A percentile compares a stretch with the other conserved stretches of the same genome.
Evolutionary conservation across 2,329 filamentous ascomycete species (phyloP).

Genomic region (Penicillium occitanis): DNA sequence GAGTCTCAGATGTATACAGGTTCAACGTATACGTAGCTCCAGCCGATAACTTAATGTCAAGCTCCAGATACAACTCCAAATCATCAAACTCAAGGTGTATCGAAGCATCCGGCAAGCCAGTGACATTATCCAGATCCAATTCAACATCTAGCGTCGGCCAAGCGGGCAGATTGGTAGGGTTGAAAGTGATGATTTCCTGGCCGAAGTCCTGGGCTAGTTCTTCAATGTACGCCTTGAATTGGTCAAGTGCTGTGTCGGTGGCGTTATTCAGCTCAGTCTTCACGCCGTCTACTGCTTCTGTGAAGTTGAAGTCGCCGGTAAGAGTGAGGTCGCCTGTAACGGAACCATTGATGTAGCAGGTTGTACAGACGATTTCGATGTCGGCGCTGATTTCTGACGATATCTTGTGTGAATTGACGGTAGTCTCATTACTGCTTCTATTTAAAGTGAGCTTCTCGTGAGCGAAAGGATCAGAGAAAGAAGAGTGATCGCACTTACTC

Average conservation of each 20-base stretch:
- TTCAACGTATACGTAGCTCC: conserved; percentile 51
- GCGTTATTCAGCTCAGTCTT: conserved; percentile 22
- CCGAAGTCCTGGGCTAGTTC: neutral
- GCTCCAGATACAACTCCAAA: conserved; percentile 54
- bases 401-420: neutral
- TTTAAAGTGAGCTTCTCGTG: too few relatives aligned
- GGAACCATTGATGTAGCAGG: conserved; percentile 53
- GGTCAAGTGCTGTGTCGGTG: conserved; percentile 8
- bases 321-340: conserved; percentile 48
- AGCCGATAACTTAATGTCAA: conserved; percentile 46
- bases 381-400: neutral
- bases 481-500: neutral
- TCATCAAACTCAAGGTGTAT: conserved; percentile 50
- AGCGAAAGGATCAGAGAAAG: neutral
- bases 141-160: conserved; percentile 42
- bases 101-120: conserved; percentile 29
- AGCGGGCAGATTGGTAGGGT: neutral
- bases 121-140: conserved; percentile 37
- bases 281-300: conserved; percentile 24
- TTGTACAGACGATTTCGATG: conserved; percentile 38
- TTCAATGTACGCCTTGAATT: conserved; percentile 6
- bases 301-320: conserved; percentile 31
- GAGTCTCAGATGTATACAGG: conserved; percentile 49
- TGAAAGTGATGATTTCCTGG: conserved; percentile 5
- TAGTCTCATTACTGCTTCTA: neutral